Base-by-base conservation (phyloP, 768 basidiomycete species). In the Lyophyllum semitale region DNA sequence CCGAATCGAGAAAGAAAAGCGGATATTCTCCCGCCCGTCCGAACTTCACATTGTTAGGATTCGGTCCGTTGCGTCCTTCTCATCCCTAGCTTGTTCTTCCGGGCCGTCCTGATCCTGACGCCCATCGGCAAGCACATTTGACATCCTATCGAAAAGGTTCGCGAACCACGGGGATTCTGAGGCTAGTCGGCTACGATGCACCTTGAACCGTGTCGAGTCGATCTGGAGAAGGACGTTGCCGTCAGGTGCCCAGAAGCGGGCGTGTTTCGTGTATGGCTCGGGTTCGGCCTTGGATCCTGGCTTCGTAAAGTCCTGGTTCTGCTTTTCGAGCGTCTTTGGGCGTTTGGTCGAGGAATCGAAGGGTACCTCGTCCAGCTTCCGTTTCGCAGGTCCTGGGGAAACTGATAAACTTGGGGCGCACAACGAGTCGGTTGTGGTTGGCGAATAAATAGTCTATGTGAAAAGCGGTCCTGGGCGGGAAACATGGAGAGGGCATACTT, bases 201-300 rank as follows among this genome's bases (percentile, higher is more conserved):
- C 30, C 44, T 62, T 68, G 51, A 63, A 62, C 1, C 58, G 51
- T 41, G 49, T 63, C 20, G 15, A 15, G 1, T 48, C 64, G 32
- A 70, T 64, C 37, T 64, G 63, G 4, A 70, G 25, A 18, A 66
- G 55, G 11, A 67, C 48, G 29, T 63, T 68, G n/a, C 67, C 66
- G 42, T 70, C 68, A 1, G 58, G 47, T 4, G 53, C 45, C 65
- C 65, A 70, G 44, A 67, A 63, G 0, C 42, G 55, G 8, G 57
- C 40, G 57, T 68, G 60, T 32, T 66, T 62, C 6, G 50, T 41
- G 50, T 65, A 62, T 4, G 48, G 18, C 45, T 47, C n/a, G 8
- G 33, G 33, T 17, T 35, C 33, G 8, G 33, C 17, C 8, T 35
- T 17, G n/a, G n/a, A n/a, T n/a, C n/a, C n/a, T n/a, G n/a, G n/a